Percentiles rank a stretch among this genome's conserved stretches.
Conservation (phyloP, 306 rosid species). For the Acacia crassicarpa region DNA sequence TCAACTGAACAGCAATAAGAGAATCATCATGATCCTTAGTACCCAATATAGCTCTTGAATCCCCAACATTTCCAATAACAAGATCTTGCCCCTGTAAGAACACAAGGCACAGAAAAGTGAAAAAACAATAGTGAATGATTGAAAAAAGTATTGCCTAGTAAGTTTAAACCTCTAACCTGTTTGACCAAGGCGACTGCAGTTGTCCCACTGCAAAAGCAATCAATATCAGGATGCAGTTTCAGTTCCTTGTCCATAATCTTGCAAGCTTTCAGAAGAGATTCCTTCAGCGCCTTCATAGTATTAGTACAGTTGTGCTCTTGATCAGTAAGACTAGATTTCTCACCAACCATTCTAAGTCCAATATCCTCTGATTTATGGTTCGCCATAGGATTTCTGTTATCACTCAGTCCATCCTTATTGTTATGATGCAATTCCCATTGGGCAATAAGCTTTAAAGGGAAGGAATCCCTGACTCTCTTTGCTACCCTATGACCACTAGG, state of each 20-base stretch:
- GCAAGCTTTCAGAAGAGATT: conserved; percentile 62
- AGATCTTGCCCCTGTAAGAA: conserved; percentile 63
- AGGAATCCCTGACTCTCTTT: conserved; percentile 75
- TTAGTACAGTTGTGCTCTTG: conserved; percentile 35
- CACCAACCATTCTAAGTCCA: conserved; percentile 37
- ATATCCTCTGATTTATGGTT: conserved; percentile 36
- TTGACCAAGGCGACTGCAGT: conserved; percentile 80
- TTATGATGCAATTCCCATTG: conserved; percentile 50
- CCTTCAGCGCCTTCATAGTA: conserved; percentile 40
- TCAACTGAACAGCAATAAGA: conserved; percentile 67
- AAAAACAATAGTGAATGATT: conserved; percentile 18
- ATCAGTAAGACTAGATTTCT: conserved; percentile 29
- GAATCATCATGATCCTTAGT: conserved; percentile 52
- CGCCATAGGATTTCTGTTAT: conserved; percentile 33
- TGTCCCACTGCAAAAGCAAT: conserved; percentile 78
- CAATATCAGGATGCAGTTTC: conserved; percentile 54
- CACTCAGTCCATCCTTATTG: conserved; percentile 32
- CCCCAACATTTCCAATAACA: conserved; percentile 60
- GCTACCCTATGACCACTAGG: conserved; percentile 82
- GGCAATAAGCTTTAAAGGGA: conserved; percentile 68
- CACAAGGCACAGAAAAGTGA: conserved; percentile 17
- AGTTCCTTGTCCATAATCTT: conserved; percentile 81
- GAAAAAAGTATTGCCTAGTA: neutral
- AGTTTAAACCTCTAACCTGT: conserved; percentile 48
- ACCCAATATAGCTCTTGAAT: conserved; percentile 66